Evolutionary conservation across 768 basidiomycete species (phyloP).

Genomic region (Russula dissimulans): DNA sequence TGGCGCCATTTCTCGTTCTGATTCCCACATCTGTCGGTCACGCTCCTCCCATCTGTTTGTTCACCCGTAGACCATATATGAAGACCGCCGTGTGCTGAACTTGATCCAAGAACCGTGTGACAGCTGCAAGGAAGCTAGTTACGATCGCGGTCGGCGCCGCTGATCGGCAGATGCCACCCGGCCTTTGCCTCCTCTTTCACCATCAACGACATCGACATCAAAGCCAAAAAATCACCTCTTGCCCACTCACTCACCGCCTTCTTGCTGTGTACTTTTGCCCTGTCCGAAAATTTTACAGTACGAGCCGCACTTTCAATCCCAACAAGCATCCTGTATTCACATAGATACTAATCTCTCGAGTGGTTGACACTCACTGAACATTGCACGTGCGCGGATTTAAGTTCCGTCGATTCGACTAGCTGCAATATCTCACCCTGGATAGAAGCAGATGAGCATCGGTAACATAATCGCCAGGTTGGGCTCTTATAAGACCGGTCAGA

Average conservation of each 20-base stretch:
- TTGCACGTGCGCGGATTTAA: neutral
- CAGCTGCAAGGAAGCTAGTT: slow-evolving; percentile 35
- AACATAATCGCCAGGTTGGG: neutral
- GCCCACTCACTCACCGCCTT: neutral
- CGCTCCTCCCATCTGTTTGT: neutral
- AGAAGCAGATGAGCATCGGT: neutral
- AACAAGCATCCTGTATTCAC: slow-evolving; percentile 7
- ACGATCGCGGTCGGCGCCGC: slow-evolving; percentile 23
- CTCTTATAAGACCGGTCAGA: neutral
- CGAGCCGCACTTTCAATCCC: slow-evolving; percentile 7
- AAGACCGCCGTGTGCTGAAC: slow-evolving; percentile 50
- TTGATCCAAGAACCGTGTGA: slow-evolving; percentile 62
- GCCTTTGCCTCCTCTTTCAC: neutral
- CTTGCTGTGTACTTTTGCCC: slow-evolving; percentile 8
- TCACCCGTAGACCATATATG: slow-evolving; percentile 20
- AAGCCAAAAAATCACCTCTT: neutral
- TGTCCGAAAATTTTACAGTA: neutral
- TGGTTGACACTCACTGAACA: neutral
- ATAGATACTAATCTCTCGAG: neutral
- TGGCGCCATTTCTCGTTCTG: neutral
- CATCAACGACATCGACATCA: neutral
- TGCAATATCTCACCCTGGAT: neutral
- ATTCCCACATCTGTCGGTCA: neutral
- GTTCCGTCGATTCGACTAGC: neutral
- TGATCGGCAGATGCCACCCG: slow-evolving; percentile 13